Evolutionary conservation across 495 filamentous ascomycete genomes (phyloP).

Genomic region (Cudoniella acicularis): DNA sequence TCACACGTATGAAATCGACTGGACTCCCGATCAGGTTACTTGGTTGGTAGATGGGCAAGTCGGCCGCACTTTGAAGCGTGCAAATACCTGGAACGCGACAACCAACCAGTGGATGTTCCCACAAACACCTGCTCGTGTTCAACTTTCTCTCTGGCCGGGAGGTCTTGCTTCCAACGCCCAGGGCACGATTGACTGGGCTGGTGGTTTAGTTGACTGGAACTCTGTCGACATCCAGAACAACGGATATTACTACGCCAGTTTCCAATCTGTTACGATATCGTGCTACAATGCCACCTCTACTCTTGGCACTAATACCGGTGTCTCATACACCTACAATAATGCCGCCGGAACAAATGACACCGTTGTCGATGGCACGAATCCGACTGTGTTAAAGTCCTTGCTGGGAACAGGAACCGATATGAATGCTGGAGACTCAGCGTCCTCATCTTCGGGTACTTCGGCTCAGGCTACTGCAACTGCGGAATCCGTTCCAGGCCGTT

Average conservation of each 20-base stretch:
- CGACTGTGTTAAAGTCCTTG: slow-evolving; percentile 75
- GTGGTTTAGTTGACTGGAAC: slow-evolving; percentile 86
- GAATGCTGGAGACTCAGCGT: slow-evolving; percentile 37
- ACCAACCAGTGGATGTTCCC: slow-evolving; percentile 82
- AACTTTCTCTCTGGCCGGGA: slow-evolving; percentile 95
- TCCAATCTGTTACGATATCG: slow-evolving; percentile 71
- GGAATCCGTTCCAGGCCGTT: slow-evolving; percentile 18
- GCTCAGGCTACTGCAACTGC: slow-evolving; percentile 4
- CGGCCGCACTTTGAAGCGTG: slow-evolving; percentile 67
- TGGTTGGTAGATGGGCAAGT: slow-evolving; percentile 82
- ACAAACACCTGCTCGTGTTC: slow-evolving; percentile 88
- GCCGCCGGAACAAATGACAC: slow-evolving; percentile 65
- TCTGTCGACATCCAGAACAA: slow-evolving; percentile 71
- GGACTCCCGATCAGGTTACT: slow-evolving; percentile 77
- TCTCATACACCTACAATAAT: slow-evolving; percentile 73
- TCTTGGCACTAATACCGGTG: slow-evolving; percentile 55
- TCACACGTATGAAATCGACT: slow-evolving; percentile 92
- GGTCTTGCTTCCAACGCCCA: slow-evolving; percentile 72
- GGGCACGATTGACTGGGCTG: slow-evolving; percentile 90
- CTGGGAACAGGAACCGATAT: slow-evolving; percentile 74
- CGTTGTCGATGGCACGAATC: slow-evolving; percentile 67
- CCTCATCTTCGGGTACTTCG: neutral
- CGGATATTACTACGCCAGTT: slow-evolving; percentile 85
- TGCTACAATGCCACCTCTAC: slow-evolving; percentile 72
- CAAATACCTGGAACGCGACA: slow-evolving; percentile 80